Evolutionary conservation across 352 stramenopile genomes (phyloP), one percentile per base, ranked within the genome.

Genomic region (Thalassiosira mediterranea): DNA sequence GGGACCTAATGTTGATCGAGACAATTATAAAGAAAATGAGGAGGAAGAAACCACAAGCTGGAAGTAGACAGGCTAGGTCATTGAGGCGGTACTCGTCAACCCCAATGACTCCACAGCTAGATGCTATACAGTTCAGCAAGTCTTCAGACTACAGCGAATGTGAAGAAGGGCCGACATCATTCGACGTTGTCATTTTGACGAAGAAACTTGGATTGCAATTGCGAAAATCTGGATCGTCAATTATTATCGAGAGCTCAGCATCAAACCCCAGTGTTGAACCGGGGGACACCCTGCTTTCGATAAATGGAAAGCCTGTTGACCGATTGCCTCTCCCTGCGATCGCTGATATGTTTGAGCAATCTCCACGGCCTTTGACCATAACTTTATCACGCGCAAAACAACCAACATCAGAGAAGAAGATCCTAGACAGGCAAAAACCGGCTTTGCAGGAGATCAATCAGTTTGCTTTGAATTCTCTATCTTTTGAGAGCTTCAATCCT

Each of bases 1-100:
- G 84, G 26, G 88, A 93, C 74, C 65, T 93, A 15, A 64, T 77
- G 37, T 61, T 93, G 0, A 83, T 93, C 42, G 71, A 89, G 53
- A 68, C 57, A 15, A 68, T 93, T 57, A 4, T 26, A 21, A 72
- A 57, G 4, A 5, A 28, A 23, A 53, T 29, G 44, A 76, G 74
- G 31, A 68, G 56, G 54, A 74, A 54, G 25, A 60, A 61, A n/a
- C 17, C 44, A 25, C 64, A 51, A 44, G 21, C 7, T 13, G 38
- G 40, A 60, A 46, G 7, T 29, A 13, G 13, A 13, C 34, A 42
- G 13, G 34, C 7, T 13, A 7, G 7, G 38, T 34, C 21, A 32
- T 25, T 25, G 37, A 70, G 31, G 26, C 31, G n/a, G 15, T 37
- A 38, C 32, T 25, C 34, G 1, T 40, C 32, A 58, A 60, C 46